These are phyloP conservation scores for Colletotrichum tamarilloi DNA, from an alignment of 2,329 filamentous ascomycete genomes.

Conservation along the genomic window DNA sequence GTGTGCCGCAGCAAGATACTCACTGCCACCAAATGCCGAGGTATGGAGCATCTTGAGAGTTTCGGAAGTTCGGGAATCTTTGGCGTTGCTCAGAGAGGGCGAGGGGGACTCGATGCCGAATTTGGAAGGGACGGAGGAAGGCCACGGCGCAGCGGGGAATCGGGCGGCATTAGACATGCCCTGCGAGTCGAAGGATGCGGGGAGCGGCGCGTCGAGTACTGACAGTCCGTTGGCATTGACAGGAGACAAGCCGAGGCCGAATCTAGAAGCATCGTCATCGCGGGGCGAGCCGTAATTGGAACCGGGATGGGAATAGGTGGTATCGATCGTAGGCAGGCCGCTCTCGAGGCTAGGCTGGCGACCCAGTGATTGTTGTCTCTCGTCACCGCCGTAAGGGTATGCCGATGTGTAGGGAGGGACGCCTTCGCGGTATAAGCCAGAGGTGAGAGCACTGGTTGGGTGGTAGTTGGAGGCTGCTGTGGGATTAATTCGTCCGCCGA, in stretches of 20 bases:
- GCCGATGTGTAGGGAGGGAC: slow-evolving; percentile 50
- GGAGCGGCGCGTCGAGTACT: slow-evolving; percentile 91
- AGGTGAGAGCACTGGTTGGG: slow-evolving; percentile 77
- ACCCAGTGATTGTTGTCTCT: slow-evolving; percentile 56
- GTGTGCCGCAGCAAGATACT: slow-evolving; percentile 66
- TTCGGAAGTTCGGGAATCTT: slow-evolving; percentile 70
- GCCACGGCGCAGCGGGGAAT: slow-evolving; percentile 82
- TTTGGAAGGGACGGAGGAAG: slow-evolving; percentile 90
- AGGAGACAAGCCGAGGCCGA: slow-evolving; percentile 83
- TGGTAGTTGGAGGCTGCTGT: slow-evolving; percentile 62
- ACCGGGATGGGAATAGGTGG: slow-evolving; percentile 64
- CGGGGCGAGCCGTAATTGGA: slow-evolving; percentile 85
- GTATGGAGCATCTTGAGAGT: slow-evolving; percentile 73
- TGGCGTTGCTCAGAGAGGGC: slow-evolving; percentile 73
- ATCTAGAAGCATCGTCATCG: slow-evolving; percentile 68
- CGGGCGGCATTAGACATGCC: slow-evolving; percentile 92
- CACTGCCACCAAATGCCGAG: slow-evolving; percentile 75
- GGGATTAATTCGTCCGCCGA: slow-evolving; percentile 75
- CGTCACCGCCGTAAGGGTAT: slow-evolving; percentile 52
- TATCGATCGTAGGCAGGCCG: slow-evolving; percentile 68
- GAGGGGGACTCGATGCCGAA: slow-evolving; percentile 91
- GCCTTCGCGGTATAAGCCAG: slow-evolving; percentile 58
- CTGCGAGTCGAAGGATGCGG: slow-evolving; percentile 95
- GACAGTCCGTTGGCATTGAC: slow-evolving; percentile 78
- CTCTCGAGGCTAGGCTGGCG: slow-evolving; percentile 66